Percentiles rank a stretch among this genome's conserved stretches.
These are phyloP conservation scores for Heliamphora pulchella DNA, from an alignment of 179 eudicot genomes.

Conservation along the genomic window DNA sequence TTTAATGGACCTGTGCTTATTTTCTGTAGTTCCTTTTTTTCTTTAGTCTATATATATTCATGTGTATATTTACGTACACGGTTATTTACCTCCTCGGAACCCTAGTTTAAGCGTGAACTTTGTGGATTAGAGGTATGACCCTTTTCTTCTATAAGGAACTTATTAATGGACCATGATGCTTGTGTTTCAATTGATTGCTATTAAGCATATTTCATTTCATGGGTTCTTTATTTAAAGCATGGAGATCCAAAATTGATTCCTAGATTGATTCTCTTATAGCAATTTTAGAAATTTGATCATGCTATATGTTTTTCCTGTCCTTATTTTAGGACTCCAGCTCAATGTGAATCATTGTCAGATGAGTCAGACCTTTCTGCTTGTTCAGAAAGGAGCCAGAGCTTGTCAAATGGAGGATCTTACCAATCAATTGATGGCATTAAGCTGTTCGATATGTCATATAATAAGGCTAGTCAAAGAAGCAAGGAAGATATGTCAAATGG, in stretches of 20 bases:
- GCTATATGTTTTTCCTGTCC: slow-evolving; percentile 7
- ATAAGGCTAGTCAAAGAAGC: slow-evolving; percentile 43
- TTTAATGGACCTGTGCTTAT: not conserved
- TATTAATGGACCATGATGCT: slow-evolving; percentile 2
- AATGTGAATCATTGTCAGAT: slow-evolving; percentile 64
- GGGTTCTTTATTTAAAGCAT: not conserved
- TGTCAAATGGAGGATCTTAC: slow-evolving; percentile 36
- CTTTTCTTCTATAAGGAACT: not conserved
- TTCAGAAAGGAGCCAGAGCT: slow-evolving; percentile 51
- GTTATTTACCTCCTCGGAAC: not conserved
- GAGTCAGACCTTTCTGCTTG: slow-evolving; percentile 69
- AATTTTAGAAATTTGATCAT: not conserved
- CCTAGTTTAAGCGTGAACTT: not conserved
- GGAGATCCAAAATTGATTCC: not conserved
- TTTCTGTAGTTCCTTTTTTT: not conserved
- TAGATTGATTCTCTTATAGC: not conserved
- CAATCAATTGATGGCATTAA: slow-evolving; percentile 34
- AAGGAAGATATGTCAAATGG: slow-evolving; percentile 30
- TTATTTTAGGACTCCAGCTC: slow-evolving; percentile 71
- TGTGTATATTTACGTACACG: not conserved
- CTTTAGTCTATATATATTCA: not conserved
- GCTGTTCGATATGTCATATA: slow-evolving; percentile 45
- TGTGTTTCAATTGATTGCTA: slow-evolving; percentile 8
- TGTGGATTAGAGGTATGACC: not conserved
- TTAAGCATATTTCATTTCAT: not conserved